phyloP scores from a whole-genome alignment of 208 protist genomes.

The Polymyxa betae region DNA sequence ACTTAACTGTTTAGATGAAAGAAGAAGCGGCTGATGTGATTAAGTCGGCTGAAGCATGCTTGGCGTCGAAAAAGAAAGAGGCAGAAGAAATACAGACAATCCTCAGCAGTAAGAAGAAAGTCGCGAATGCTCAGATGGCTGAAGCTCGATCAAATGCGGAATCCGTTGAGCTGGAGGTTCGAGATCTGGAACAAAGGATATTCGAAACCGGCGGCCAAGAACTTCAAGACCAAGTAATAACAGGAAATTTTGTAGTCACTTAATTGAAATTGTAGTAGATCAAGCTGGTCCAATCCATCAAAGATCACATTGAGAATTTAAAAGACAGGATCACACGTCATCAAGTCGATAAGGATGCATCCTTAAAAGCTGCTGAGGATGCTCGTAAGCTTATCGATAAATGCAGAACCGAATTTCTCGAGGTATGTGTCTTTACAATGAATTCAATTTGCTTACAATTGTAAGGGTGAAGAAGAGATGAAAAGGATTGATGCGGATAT shows the following conservation, averaged over 20 bases:
- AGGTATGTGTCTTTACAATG: neutral
- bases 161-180: constrained; percentile 58
- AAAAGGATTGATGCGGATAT: neutral
- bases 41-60: neutral
- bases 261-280: neutral
- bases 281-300: constrained; percentile 3
- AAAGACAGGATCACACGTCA: neutral
- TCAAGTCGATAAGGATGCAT: neutral
- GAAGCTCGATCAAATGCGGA: neutral
- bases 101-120: too few species aligned
- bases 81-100: neutral
- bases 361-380: neutral
- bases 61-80: neutral
- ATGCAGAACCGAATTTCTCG: neutral
- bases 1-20: too few species aligned
- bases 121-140: neutral
- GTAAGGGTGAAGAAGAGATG: neutral
- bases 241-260: neutral
- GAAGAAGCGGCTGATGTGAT: neutral
- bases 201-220: constrained; percentile 44
- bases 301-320: neutral
- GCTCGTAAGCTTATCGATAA: constrained; percentile 18
- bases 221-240: constrained; percentile 46
- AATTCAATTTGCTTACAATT: neutral
- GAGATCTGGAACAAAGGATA: constrained; percentile 60